Percentiles rank a stretch among this genome's conserved stretches.
These are phyloP conservation scores for Paramecium sonneborni DNA, from an alignment of 73 alveolate genomes.

Conservation along the genomic window DNA sequence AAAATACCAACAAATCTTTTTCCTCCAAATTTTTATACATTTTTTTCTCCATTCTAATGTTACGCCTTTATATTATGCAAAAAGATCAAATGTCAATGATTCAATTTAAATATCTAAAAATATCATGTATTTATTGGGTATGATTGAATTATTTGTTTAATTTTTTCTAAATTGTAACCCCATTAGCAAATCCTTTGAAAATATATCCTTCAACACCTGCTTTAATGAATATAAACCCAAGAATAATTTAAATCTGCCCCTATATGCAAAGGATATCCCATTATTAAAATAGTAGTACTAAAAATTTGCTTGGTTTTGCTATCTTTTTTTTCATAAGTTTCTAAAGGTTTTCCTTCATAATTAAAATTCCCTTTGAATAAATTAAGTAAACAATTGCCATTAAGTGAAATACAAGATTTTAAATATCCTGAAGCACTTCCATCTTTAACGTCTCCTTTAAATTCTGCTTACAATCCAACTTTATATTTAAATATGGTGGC, in stretches of 20 bases:
- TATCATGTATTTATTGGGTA: too few relatives aligned
- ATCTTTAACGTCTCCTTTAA: background rate
- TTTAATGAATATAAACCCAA: too few relatives aligned
- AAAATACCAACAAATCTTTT: background rate
- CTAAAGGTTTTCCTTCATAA: background rate
- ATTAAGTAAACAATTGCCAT: background rate
- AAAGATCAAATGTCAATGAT: too few relatives aligned
- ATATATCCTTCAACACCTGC: too few relatives aligned
- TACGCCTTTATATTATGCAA: too few relatives aligned
- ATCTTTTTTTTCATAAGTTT: too few relatives aligned
- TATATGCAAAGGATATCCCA: too few relatives aligned
- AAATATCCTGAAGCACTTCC: background rate
- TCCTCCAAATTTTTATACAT: background rate
- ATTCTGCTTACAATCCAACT: background rate
- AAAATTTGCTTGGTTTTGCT: background rate
- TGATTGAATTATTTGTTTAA: too few relatives aligned
- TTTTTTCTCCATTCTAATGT: background rate
- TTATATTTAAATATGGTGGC: background rate
- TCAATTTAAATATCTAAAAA: too few relatives aligned
- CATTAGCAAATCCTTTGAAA: too few relatives aligned
- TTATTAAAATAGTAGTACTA: background rate
- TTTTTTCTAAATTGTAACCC: too few relatives aligned
- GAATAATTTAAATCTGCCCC: too few relatives aligned
- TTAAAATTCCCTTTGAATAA: background rate
- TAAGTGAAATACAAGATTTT: background rate